Evolutionary conservation across 352 stramenopile species (phyloP).

Genomic region (Phytophthora citrophthora): DNA sequence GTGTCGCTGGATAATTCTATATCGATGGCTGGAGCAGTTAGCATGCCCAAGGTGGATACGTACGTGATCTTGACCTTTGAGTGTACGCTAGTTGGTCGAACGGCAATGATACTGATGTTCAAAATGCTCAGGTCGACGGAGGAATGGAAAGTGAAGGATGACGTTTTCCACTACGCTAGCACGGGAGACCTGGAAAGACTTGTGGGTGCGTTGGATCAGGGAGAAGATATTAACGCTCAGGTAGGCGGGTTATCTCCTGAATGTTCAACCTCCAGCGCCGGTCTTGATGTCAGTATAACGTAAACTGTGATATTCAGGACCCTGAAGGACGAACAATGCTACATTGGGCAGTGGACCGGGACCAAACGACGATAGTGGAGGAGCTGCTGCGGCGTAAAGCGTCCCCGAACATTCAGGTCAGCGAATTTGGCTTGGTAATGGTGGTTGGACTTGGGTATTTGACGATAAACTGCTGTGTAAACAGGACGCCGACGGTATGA

Average conservation of each 20-base stretch:
- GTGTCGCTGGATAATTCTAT: conserved; percentile 43
- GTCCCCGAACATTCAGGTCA: conserved; percentile 66
- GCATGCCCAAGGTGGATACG: conserved; percentile 76
- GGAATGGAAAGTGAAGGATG: conserved; percentile 77
- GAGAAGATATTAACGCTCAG: conserved; percentile 55
- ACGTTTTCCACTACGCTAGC: conserved; percentile 77
- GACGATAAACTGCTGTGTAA: conserved; percentile 6
- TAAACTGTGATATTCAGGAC: conserved; percentile 43
- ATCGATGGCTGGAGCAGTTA: conserved; percentile 65
- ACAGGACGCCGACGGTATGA: conserved; percentile 83
- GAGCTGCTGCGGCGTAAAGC: conserved; percentile 61
- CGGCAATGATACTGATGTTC: background rate
- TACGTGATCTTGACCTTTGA: conserved; percentile 26
- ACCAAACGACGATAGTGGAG: conserved; percentile 56
- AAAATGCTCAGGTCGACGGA: conserved; percentile 56
- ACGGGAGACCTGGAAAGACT: conserved; percentile 67
- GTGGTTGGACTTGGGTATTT: conserved; percentile 3
- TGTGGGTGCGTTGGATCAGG: conserved; percentile 43
- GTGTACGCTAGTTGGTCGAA: background rate
- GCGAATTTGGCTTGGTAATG: background rate
- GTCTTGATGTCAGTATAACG: background rate
- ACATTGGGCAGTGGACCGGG: conserved; percentile 81
- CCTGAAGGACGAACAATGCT: conserved; percentile 82
- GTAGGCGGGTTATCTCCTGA: conserved; percentile 8
- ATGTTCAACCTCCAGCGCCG: too few species aligned